phyloP scores from a whole-genome alignment of 2,329 filamentous ascomycete species.

The Annulohypoxylon truncatum region DNA sequence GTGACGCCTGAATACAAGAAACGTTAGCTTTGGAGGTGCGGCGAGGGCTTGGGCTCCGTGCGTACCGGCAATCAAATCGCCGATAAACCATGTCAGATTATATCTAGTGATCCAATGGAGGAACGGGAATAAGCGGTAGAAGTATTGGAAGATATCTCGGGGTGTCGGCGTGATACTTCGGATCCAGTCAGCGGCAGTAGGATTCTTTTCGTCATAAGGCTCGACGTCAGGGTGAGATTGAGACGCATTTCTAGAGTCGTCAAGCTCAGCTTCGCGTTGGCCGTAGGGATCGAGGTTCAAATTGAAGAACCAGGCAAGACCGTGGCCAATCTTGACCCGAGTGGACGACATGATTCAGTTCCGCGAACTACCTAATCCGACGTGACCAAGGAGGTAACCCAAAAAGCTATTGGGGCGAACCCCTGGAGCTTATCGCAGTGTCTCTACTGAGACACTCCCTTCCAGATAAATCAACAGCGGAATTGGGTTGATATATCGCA shows the following conservation, averaged over 20 bases:
- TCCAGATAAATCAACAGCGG: slow-evolving; percentile 5
- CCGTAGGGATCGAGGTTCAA: slow-evolving; percentile 73
- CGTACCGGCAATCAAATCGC: slow-evolving; percentile 85
- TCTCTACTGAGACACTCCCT: background rate
- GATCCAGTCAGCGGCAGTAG: slow-evolving; percentile 79
- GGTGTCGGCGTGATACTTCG: slow-evolving; percentile 69
- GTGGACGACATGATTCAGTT: slow-evolving; percentile 41
- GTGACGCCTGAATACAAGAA: slow-evolving; percentile 54
- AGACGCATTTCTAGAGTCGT: slow-evolving; percentile 58
- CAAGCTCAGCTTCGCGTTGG: slow-evolving; percentile 62
- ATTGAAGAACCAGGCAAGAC: slow-evolving; percentile 79
- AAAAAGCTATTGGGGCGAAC: slow-evolving; percentile 17
- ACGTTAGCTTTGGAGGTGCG: slow-evolving; percentile 38
- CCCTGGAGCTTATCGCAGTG: slow-evolving; percentile 6
- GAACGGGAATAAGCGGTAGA: slow-evolving; percentile 84
- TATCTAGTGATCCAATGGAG: slow-evolving; percentile 86
- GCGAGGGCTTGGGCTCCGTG: slow-evolving; percentile 32
- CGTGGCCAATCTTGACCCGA: slow-evolving; percentile 72
- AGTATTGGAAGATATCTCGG: slow-evolving; percentile 67
- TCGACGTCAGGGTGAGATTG: slow-evolving; percentile 61
- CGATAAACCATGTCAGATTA: slow-evolving; percentile 87
- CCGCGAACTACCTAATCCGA: background rate
- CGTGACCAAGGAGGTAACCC: slow-evolving; percentile 2
- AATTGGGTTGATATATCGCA: background rate
- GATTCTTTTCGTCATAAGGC: slow-evolving; percentile 84